Conservation (phyloP, 306 rosid genomes). For the Fragaria nilgerrensis region DNA sequence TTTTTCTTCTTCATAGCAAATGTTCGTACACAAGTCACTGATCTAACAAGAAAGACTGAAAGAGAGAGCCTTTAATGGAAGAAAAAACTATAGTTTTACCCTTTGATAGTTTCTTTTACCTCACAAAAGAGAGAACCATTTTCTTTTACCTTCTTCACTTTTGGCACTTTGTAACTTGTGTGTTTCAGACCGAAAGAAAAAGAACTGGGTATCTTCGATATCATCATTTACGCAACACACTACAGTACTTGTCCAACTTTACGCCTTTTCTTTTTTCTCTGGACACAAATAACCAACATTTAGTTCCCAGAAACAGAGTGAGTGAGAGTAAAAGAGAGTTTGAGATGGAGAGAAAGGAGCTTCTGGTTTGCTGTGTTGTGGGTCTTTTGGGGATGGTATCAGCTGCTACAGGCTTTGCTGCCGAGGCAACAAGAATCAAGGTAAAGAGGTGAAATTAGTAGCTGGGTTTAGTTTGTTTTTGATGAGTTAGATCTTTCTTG, state of each 20-base stretch:
- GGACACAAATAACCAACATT: background rate
- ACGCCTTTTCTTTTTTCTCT: constrained; percentile 4
- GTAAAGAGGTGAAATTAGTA: constrained; percentile 21
- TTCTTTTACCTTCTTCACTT: background rate
- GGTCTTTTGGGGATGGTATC: constrained; percentile 69
- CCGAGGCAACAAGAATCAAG: constrained; percentile 82
- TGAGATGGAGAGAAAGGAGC: constrained; percentile 63
- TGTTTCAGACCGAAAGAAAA: background rate
- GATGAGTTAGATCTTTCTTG: background rate
- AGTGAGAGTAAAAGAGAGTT: background rate
- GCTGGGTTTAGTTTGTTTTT: constrained; percentile 17
- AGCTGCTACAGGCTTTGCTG: constrained; percentile 75
- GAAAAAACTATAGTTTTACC: background rate
- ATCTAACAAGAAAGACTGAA: background rate
- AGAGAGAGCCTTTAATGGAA: background rate
- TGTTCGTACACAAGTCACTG: background rate
- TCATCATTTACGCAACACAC: constrained; percentile 10
- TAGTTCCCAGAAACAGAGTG: background rate
- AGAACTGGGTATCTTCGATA: background rate
- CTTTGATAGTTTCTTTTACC: background rate
- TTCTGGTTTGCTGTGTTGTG: constrained; percentile 47
- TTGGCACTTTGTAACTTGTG: background rate
- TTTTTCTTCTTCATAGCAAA: background rate
- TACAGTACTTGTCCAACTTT: constrained; percentile 8
- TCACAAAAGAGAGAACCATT: background rate